phyloP scores from a whole-genome alignment of 1,284 basidiomycete genomes.

The Cutaneotrichosporon sp. region DNA sequence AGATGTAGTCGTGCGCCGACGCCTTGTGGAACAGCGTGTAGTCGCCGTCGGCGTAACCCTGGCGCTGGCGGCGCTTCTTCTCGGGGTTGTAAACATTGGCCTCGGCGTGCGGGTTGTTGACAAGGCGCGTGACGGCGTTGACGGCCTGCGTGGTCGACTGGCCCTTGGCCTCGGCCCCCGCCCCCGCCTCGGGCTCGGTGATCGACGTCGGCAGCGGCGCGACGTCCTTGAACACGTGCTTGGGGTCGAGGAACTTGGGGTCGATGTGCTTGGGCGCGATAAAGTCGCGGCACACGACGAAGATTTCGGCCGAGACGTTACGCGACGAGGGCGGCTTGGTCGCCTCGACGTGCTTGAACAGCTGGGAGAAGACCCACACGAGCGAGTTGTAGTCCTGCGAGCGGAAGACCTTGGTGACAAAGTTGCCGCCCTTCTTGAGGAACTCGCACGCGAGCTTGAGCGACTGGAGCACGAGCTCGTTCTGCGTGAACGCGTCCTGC shows the following conservation, averaged over 20 bases:
- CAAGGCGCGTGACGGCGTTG: conserved; percentile 38
- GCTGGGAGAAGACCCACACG: conserved; percentile 97
- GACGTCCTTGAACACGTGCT: conserved; percentile 96
- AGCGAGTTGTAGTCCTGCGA: conserved; percentile 98
- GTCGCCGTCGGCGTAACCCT: conserved; percentile 95
- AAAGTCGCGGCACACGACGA: conserved; percentile 97
- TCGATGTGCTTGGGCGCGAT: conserved; percentile 94
- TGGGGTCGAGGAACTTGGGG: conserved; percentile 96
- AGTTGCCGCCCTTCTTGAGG: conserved; percentile 87
- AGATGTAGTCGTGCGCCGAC: conserved; percentile 73
- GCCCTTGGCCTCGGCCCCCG: conserved; percentile 31
- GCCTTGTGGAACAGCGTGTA: conserved; percentile 84
- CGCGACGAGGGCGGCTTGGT: conserved; percentile 98
- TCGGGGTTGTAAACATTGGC: conserved; percentile 96
- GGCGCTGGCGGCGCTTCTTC: conserved; percentile 89
- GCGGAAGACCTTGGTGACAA: conserved; percentile 98
- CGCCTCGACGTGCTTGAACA: conserved; percentile 95
- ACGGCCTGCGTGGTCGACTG: conserved; percentile 39
- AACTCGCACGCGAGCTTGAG: conserved; percentile 97
- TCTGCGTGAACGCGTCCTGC: conserved; percentile 97
- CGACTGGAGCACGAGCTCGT: conserved; percentile 94
- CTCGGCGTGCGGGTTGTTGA: conserved; percentile 56
- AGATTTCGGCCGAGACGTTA: conserved; percentile 99
- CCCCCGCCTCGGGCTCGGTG: conserved; percentile 25
- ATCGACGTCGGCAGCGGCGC: conserved; percentile 56